These are phyloP conservation scores for Neotropicomus parvogracilis DNA, from an alignment of 1,284 basidiomycete genomes.

Conservation along the genomic window DNA sequence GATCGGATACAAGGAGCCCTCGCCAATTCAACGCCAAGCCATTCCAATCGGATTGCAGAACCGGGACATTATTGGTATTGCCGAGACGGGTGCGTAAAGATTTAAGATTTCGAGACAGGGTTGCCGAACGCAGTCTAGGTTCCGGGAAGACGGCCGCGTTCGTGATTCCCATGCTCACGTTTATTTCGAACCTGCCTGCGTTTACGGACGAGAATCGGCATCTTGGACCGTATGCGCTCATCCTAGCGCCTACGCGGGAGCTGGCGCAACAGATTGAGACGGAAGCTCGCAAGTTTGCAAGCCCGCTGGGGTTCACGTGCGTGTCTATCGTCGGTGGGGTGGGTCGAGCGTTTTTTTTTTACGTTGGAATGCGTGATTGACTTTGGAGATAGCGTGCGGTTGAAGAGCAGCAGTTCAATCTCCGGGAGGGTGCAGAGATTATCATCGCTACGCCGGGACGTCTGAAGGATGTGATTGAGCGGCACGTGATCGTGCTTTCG, in stretches of 20 bases:
- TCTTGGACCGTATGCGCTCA: conserved; percentile 90
- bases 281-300: conserved; percentile 89
- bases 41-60: conserved; percentile 97
- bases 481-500: conserved; percentile 89
- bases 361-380: conserved; percentile 6
- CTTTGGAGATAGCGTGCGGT: conserved; percentile 61
- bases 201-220: conserved; percentile 91
- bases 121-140: conserved; percentile 47
- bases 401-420: conserved; percentile 95
- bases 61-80: conserved; percentile 95
- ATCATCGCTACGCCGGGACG: conserved; percentile 98
- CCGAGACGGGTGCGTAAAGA: conserved; percentile 79
- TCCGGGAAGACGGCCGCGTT: conserved; percentile 99
- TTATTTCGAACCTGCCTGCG: conserved; percentile 82
- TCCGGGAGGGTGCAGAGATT: conserved; percentile 95
- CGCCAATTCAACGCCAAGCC: conserved; percentile 95
- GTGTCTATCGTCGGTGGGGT: conserved; percentile 98
- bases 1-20: conserved; percentile 96
- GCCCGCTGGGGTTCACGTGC: conserved; percentile 83
- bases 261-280: conserved; percentile 96
- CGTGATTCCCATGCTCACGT: conserved; percentile 95
- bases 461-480: conserved; percentile 95
- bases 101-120: background rate
- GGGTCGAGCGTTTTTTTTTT: conserved; percentile 34
- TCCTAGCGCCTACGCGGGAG: conserved; percentile 95